These are phyloP conservation scores for Aspergillus costaricaensis DNA, from an alignment of 2,329 filamentous ascomycete species.

Conservation along the genomic window DNA sequence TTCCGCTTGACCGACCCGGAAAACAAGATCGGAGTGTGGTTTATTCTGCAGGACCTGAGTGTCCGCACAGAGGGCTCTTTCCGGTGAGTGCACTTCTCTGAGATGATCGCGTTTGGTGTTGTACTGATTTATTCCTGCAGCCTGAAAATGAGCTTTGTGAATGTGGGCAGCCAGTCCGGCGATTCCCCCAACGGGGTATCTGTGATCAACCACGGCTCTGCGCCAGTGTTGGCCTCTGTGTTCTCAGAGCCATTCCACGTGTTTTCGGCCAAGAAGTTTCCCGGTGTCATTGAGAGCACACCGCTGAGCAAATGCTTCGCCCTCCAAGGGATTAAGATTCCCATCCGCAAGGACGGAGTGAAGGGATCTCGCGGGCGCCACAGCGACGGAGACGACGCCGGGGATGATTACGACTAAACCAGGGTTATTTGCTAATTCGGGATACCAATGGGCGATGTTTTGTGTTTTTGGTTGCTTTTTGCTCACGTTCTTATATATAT, in stretches of 20 bases:
- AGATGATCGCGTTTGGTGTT: background rate
- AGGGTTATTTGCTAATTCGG: constrained; percentile 1
- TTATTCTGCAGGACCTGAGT: constrained; percentile 91
- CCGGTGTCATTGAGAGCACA: constrained; percentile 93
- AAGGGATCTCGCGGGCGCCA: constrained; percentile 43
- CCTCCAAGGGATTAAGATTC: constrained; percentile 92
- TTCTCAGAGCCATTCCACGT: constrained; percentile 92
- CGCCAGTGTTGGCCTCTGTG: constrained; percentile 78
- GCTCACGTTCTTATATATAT: constrained; percentile 4
- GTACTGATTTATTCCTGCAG: constrained; percentile 37
- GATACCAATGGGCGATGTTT: constrained; percentile 3
- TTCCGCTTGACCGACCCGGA: constrained; percentile 77
- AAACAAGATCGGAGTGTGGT: constrained; percentile 89
- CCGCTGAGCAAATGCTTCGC: constrained; percentile 89
- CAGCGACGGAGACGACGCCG: constrained; percentile 37
- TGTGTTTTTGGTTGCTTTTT: constrained; percentile 3
- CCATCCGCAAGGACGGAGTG: constrained; percentile 82
- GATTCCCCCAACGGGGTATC: constrained; percentile 44
- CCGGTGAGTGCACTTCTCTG: constrained; percentile 58
- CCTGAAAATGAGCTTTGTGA: constrained; percentile 76
- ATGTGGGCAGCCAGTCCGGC: constrained; percentile 63
- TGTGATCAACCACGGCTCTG: constrained; percentile 70
- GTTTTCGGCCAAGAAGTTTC: constrained; percentile 97
- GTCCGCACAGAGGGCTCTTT: constrained; percentile 91
- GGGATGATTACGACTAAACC: constrained; percentile 34